phyloP scores from a whole-genome alignment of 192 early-diverging fungal species.

The Phlyctochytrium bullatum region DNA sequence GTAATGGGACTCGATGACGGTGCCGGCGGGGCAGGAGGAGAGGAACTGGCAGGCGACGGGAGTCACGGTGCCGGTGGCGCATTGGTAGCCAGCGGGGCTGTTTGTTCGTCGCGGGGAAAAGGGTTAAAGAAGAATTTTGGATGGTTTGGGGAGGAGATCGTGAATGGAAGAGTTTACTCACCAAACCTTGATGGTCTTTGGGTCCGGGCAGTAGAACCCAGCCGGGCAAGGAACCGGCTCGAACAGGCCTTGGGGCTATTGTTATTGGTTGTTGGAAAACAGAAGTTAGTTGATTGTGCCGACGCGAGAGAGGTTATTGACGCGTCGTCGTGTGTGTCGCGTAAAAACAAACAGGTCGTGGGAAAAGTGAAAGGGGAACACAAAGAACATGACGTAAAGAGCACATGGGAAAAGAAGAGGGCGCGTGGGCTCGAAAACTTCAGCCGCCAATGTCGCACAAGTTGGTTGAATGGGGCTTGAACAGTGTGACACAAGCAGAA shows the following conservation, averaged over 20 bases:
- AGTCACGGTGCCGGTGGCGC: slow-evolving; percentile 44
- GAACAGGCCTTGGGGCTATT: slow-evolving; percentile 25
- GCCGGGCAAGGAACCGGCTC: slow-evolving; percentile 61
- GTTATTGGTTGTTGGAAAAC: background rate
- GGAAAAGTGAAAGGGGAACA: no score
- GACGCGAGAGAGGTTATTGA: no score
- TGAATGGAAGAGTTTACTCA: slow-evolving; percentile 1
- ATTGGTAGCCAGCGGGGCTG: slow-evolving; percentile 57
- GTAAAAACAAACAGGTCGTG: no score
- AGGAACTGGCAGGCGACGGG: slow-evolving; percentile 28
- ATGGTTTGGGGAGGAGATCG: slow-evolving; percentile 3
- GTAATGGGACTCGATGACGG: slow-evolving; percentile 16
- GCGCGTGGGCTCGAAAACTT: no score
- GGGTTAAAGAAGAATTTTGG: slow-evolving; percentile 7
- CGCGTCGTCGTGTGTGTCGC: no score
- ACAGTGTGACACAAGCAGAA: no score
- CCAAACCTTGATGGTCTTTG: slow-evolving; percentile 22
- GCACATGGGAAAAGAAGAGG: no score
- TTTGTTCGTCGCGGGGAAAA: slow-evolving; percentile 34
- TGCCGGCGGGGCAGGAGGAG: slow-evolving; percentile 36
- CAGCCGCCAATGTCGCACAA: no score
- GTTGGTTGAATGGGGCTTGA: no score
- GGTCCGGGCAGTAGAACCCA: slow-evolving; percentile 54
- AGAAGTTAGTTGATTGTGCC: no score
- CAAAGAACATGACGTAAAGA: no score